phyloP scores from a whole-genome alignment of 1,139 yeast genomes.

The Protomyces pachydermus region DNA sequence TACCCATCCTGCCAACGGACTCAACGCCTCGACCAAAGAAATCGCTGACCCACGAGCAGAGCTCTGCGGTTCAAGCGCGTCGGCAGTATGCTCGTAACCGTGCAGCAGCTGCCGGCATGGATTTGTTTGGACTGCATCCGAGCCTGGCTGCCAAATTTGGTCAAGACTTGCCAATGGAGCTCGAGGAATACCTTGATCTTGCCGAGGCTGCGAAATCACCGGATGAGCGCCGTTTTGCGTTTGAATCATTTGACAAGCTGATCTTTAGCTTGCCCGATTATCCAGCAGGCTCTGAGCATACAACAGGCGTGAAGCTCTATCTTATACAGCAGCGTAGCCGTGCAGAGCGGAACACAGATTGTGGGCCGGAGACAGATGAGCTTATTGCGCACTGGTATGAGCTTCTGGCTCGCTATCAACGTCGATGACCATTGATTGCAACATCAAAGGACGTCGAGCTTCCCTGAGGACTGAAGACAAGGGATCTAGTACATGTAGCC shows the following conservation, averaged over 20 bases:
- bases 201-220: neutral
- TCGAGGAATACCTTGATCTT: neutral
- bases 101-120: neutral
- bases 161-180: neutral
- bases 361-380: neutral
- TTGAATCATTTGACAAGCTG: neutral
- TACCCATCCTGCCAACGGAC: neutral
- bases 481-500: too few relatives aligned
- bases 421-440: neutral
- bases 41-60: neutral
- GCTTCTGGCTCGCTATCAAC: neutral
- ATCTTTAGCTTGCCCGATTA: neutral
- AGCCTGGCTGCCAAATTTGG: neutral
- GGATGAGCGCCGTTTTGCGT: neutral
- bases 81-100: neutral
- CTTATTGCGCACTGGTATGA: neutral
- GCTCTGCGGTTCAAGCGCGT: neutral
- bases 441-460: too few relatives aligned
- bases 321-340: neutral
- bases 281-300: neutral
- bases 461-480: too few relatives aligned
- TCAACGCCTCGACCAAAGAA: neutral
- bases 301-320: neutral
- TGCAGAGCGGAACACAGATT: neutral
- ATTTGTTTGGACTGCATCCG: neutral